Evolutionary conservation across 2,329 filamentous ascomycete genomes (phyloP), one percentile per base, ranked within the genome.

Genomic region (Ascocoryne sarcoides): DNA sequence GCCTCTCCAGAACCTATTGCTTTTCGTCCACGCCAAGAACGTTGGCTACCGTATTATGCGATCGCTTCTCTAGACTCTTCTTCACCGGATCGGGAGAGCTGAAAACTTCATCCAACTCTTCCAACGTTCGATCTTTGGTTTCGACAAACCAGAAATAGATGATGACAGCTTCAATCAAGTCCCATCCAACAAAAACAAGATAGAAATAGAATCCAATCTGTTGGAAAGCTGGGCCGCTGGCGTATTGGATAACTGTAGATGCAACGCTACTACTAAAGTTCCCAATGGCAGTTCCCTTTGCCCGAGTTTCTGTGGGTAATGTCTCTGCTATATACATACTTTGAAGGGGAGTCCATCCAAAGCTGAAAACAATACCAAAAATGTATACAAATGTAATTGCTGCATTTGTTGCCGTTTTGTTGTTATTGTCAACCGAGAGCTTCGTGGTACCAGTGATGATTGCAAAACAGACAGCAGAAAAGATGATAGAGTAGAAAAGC

Each of bases 71-170:
- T 17, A 57, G 40, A 46, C 54, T 57, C 39, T 49, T 54, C 55
- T 63, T 65, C 12, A 70, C 67, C 0, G 68, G 67, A 49, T 69
- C 64, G 2, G 54, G 59, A 0, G 65, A 64, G n/a, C 61, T 66
- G 69, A 76, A 76, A 3, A 75, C 62, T 4, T 63, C 62, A 43
- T 74, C 75, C 46, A 83, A 71, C 57, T 83, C 78, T 57, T 84
- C 81, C 1, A 85, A 74, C 2, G 79, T 84, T 0, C 78, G 76
- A 3, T 80, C 79, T 53, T 75, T 77, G 14, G 81, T 85, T 64
- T 86, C 81, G 41, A 81, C 70, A 57, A 79, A 81, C 59, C 81
- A 71, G 65, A 77, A 76, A 61, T 70, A 79, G 26, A 82, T 75
- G 50, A 81, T 79, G 34, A 73, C 46, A 33, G 80, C 62, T 59